Conservation (phyloP, 1,139 yeast species). For the Taphrina wiesneri region DNA sequence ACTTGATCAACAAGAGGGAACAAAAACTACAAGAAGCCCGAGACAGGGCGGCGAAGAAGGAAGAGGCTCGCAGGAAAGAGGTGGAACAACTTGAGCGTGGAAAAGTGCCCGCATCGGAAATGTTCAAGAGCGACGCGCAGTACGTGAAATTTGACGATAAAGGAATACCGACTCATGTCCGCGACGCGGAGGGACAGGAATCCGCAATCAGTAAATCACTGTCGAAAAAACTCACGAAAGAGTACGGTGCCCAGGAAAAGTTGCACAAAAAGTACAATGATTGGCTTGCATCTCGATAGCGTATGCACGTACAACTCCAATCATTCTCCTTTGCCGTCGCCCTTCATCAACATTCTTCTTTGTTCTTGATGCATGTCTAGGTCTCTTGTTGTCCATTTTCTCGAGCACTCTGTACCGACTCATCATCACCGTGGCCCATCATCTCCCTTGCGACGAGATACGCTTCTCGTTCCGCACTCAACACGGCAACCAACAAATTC, state of each 20-base stretch:
- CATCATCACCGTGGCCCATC: too few species aligned
- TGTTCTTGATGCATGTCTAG: too few species aligned
- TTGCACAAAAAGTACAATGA: constrained; percentile 63
- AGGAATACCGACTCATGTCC: constrained; percentile 73
- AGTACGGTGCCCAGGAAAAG: constrained; percentile 76
- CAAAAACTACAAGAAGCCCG: constrained; percentile 51
- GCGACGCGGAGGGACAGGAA: constrained; percentile 73
- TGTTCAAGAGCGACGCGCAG: constrained; percentile 58
- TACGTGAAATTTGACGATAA: constrained; percentile 78
- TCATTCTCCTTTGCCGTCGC: too few species aligned
- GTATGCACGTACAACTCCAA: too few species aligned
- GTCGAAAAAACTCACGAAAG: constrained; percentile 76
- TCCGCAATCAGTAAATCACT: constrained; percentile 70
- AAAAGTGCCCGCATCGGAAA: constrained; percentile 64
- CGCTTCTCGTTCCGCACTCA: neutral
- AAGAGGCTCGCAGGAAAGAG: constrained; percentile 56
- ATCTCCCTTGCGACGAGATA: neutral
- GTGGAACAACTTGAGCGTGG: constrained; percentile 68
- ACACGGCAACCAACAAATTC: neutral
- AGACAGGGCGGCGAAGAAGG: constrained; percentile 49
- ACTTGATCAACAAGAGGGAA: constrained; percentile 60
- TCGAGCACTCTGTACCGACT: too few species aligned
- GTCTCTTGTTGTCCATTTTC: too few species aligned
- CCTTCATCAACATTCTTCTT: too few species aligned
- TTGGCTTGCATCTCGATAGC: constrained; percentile 29